These are phyloP conservation scores for Kwoniella bestiolae DNA, from an alignment of 768 basidiomycete species.

Conservation along the genomic window DNA sequence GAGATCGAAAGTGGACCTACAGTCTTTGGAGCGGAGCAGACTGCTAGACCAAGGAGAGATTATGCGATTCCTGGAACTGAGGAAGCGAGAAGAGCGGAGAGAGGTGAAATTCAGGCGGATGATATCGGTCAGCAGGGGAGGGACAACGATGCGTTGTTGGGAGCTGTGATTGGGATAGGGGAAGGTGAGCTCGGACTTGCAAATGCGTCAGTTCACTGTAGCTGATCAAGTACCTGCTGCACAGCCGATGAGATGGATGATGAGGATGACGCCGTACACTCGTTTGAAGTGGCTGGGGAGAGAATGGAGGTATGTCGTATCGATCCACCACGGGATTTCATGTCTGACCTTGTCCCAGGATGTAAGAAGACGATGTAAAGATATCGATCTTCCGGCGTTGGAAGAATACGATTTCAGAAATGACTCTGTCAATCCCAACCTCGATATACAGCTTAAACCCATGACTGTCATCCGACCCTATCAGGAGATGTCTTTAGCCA, in stretches of 20 bases:
- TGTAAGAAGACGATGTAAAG: conserved; percentile 94
- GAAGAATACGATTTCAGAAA: conserved; percentile 99
- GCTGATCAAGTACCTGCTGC: not conserved
- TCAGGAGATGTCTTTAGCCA: conserved; percentile 96
- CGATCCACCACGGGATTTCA: not conserved
- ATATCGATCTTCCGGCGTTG: conserved; percentile 95
- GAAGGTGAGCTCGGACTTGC: conserved; percentile 64
- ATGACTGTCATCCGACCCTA: conserved; percentile 96
- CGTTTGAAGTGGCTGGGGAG: conserved; percentile 91
- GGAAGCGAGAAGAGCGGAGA: conserved; percentile 60
- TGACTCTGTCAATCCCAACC: conserved; percentile 91
- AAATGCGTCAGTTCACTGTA: not conserved
- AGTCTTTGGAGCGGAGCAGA: conserved; percentile 70
- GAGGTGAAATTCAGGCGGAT: conserved; percentile 38
- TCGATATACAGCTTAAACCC: conserved; percentile 98
- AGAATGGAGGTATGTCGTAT: conserved; percentile 79
- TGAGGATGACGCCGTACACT: conserved; percentile 95
- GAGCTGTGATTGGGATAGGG: conserved; percentile 94
- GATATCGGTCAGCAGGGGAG: conserved; percentile 60
- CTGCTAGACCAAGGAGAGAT: conserved; percentile 84
- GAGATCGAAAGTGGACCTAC: conserved; percentile 58
- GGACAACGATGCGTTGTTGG: conserved; percentile 72
- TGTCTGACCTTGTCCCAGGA: conserved; percentile 62
- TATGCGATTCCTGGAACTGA: conserved; percentile 85
- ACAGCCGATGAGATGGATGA: conserved; percentile 91